phyloP scores from a whole-genome alignment of 1,284 basidiomycete species.

The Ceratobasidium sp. region DNA sequence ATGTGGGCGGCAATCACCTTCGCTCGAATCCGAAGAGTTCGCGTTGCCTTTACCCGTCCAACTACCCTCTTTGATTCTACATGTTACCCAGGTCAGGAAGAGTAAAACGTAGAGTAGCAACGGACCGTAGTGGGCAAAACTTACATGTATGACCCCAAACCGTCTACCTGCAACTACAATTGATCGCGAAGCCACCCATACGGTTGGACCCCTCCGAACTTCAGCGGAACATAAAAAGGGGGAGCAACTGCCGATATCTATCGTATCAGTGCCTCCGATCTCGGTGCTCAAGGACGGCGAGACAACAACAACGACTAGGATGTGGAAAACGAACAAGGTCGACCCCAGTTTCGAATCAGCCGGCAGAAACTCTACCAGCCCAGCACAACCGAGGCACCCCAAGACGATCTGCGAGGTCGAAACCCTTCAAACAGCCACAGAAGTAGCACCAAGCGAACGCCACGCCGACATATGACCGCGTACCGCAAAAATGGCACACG shows the following conservation, averaged over 20 bases:
- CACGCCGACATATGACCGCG: background rate
- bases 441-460: background rate
- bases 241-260: constrained; percentile 31
- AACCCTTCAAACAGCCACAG: background rate
- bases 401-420: background rate
- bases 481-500: constrained; percentile 2
- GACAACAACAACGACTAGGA: constrained; percentile 12
- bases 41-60: constrained; percentile 36
- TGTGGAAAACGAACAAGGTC: constrained; percentile 1
- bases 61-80: constrained; percentile 26
- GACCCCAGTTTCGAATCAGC: background rate
- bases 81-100: background rate
- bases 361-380: background rate
- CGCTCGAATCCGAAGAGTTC: constrained; percentile 64
- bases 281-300: background rate
- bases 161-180: constrained; percentile 27
- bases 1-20: constrained; percentile 56
- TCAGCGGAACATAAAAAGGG: constrained; percentile 22
- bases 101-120: background rate
- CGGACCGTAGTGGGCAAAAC: constrained; percentile 18
- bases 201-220: constrained; percentile 19
- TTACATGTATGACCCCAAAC: constrained; percentile 21
- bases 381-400: constrained; percentile 14
- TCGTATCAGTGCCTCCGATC: background rate
- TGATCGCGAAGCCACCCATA: constrained; percentile 32